These are phyloP conservation scores for Cordyceps cicadae DNA, from an alignment of 2,329 filamentous ascomycete genomes.

Conservation along the genomic window DNA sequence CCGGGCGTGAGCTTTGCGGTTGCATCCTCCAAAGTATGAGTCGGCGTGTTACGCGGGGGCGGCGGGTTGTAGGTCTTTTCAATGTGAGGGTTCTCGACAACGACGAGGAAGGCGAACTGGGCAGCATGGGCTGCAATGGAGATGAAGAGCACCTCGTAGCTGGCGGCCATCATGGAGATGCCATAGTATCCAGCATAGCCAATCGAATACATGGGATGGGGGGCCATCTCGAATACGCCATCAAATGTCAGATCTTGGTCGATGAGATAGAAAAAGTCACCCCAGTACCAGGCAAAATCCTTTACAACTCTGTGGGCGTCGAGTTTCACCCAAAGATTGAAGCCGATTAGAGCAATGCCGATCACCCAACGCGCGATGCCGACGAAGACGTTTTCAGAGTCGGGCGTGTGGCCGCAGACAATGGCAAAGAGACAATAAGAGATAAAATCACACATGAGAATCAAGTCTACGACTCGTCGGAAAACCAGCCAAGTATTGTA, in stretches of 20 bases:
- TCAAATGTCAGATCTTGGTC: conserved; percentile 98
- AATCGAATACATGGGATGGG: conserved; percentile 98
- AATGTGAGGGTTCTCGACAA: conserved; percentile 95
- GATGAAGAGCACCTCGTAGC: conserved; percentile 95
- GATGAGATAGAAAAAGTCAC: conserved; percentile 97
- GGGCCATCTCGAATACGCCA: conserved; percentile 97
- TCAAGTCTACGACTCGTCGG: conserved; percentile 88
- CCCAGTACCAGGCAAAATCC: conserved; percentile 99
- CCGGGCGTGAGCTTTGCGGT: conserved; percentile 22
- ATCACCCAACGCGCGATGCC: conserved; percentile 67
- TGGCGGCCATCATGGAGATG: conserved; percentile 95
- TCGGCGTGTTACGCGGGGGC: conserved; percentile 55
- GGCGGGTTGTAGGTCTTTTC: conserved; percentile 95
- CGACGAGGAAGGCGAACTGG: conserved; percentile 84
- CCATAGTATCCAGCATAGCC: conserved; percentile 97
- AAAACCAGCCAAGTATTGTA: conserved; percentile 99
- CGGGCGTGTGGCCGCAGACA: conserved; percentile 70
- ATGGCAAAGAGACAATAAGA: conserved; percentile 95
- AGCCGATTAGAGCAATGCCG: conserved; percentile 72
- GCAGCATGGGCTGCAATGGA: conserved; percentile 90
- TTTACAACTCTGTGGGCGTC: conserved; percentile 97
- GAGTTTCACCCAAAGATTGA: conserved; percentile 98
- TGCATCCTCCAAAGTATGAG: conserved; percentile 24
- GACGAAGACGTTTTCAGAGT: conserved; percentile 61
- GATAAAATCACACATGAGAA: conserved; percentile 97